phyloP scores from a whole-genome alignment of 805 yeast genomes.

The Saccharomycopsis guyanensis region DNA sequence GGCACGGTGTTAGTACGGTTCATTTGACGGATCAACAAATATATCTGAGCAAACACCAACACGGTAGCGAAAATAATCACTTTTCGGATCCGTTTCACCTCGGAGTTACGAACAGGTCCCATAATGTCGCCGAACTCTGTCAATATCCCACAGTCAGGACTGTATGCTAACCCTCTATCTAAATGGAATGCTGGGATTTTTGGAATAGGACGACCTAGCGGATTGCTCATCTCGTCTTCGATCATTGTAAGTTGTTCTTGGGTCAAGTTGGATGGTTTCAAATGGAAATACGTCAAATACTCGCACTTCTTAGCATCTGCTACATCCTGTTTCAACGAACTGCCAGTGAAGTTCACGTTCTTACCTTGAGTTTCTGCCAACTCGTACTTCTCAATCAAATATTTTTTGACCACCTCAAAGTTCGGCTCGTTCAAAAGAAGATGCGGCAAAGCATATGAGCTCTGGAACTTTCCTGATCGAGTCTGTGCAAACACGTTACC shows the following conservation, averaged over 20 bases:
- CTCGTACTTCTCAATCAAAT: conserved; percentile 25
- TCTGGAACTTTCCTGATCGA: conserved; percentile 56
- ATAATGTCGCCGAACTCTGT: conserved; percentile 36
- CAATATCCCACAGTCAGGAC: conserved; percentile 81
- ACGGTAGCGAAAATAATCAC: conserved; percentile 38
- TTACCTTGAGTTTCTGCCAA: neutral
- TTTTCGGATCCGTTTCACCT: conserved; percentile 30
- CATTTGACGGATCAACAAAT: conserved; percentile 61
- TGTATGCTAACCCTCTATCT: conserved; percentile 55
- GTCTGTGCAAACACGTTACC: conserved; percentile 58
- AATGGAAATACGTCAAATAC: conserved; percentile 57
- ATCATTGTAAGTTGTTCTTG: conserved; percentile 47
- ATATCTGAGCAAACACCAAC: conserved; percentile 44
- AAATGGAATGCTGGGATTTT: conserved; percentile 49
- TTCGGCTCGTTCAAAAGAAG: conserved; percentile 33
- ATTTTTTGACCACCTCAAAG: conserved; percentile 16
- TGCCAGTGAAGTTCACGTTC: neutral
- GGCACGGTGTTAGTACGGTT: conserved; percentile 71
- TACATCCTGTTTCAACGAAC: conserved; percentile 6
- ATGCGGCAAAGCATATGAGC: conserved; percentile 56
- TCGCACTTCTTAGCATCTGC: conserved; percentile 51
- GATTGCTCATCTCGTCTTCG: conserved; percentile 65
- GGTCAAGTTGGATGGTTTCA: conserved; percentile 51
- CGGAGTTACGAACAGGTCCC: conserved; percentile 25
- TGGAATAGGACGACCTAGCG: conserved; percentile 72